Base-by-base conservation (phyloP, 2,329 filamentous ascomycete species). In the Fusarium circinatum region DNA sequence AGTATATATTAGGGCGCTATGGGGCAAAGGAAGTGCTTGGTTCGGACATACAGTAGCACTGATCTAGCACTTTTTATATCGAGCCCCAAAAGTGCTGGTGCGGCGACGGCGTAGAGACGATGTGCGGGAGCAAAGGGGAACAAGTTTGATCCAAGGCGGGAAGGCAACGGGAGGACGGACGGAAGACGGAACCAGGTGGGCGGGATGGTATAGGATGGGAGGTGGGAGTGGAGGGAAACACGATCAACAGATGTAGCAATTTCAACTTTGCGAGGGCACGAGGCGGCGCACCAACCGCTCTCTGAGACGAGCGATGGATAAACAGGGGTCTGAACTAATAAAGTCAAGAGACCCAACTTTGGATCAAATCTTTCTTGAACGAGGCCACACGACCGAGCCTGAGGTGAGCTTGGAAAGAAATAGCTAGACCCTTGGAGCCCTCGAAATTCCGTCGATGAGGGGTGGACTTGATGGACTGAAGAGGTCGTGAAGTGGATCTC, bases 51-150 rank as follows among this genome's bases (percentile, higher is more conserved):
- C 65, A 51, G 48, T 52, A 61, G 51, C 41, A 65, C 60, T 56
- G 24, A 39, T 59, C 49, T 47, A 36, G 70, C 44, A 60, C 54
- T 52, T 45, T 45, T 74, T 69, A 57, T 63, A 61, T 61, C 58
- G 59, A 64, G 42, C 57, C 54, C 68, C 61, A 62, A 70, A 58
- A 65, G 57, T 68, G 66, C 60, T 70, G 73, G 68, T 72, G 71
- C 66, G 75, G 70, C 72, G 67, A 77, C 67, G 76, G 74, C 65
- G 74, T 76, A 69, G 67, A 57, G 63, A 55, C 72, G 65, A 73
- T 70, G 75, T 62, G 72, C 69, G 73, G 76, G 71, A 76, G 75
- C 68, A 78, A 77, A 77, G 56, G 73, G 73, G 68, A 62, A 70
- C 57, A 74, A 65, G 57, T 61, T 66, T 69, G 68, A 70, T 71